Conservation (phyloP, 768 basidiomycete species). For the Cubamyces lactineus region DNA sequence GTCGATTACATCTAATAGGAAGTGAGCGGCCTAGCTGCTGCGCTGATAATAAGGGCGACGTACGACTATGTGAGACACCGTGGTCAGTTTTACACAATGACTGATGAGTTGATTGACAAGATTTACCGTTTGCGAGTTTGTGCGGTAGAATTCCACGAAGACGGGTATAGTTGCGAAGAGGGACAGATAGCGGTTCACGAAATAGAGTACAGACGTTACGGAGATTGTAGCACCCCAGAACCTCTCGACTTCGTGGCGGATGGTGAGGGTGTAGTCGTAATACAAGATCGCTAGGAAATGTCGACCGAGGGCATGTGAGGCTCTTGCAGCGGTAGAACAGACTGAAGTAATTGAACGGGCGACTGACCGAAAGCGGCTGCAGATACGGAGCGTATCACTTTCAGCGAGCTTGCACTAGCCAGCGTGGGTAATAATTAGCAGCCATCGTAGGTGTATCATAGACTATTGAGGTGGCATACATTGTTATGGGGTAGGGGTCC, state of each 20-base stretch:
- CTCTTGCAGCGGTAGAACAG: neutral
- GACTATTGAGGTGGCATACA: too few species aligned
- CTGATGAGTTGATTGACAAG: neutral
- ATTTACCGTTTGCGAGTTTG: neutral
- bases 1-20: neutral
- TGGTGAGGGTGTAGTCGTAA: slow-evolving; percentile 52
- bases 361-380: neutral
- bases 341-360: neutral
- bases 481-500: too few species aligned
- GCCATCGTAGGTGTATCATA: too few species aligned
- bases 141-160: slow-evolving; percentile 7
- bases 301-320: neutral
- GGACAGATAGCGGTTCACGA: slow-evolving; percentile 29
- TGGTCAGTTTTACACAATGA: too few species aligned
- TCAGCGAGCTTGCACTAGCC: too few species aligned
- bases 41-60: neutral
- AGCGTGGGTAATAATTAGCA: too few species aligned
- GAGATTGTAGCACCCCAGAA: slow-evolving; percentile 42
- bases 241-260: slow-evolving; percentile 44
- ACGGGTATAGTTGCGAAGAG: slow-evolving; percentile 29
- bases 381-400: neutral
- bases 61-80: neutral
- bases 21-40: neutral
- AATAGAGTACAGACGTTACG: slow-evolving; percentile 24
- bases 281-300: slow-evolving; percentile 34